These are phyloP conservation scores for Hibiscus tridactylites DNA, from an alignment of 345 rosid species.

Conservation along the genomic window DNA sequence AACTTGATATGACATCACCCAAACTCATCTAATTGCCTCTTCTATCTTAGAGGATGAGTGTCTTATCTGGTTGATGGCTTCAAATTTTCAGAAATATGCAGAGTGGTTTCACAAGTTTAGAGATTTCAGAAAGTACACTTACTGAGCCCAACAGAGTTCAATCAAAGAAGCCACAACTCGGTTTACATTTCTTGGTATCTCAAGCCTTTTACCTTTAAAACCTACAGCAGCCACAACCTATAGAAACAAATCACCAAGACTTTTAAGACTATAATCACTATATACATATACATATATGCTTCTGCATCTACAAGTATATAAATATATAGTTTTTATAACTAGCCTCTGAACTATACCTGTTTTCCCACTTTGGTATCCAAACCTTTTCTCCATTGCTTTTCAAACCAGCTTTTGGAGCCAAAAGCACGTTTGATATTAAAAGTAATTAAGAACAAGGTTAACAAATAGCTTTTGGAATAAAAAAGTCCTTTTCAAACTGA, in stretches of 20 bases:
- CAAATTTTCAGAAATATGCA: background rate
- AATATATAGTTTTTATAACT: too few relatives aligned
- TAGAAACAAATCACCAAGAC: slow-evolving; percentile 1
- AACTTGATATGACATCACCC: background rate
- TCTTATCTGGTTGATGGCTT: background rate
- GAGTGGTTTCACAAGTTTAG: background rate
- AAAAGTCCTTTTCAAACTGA: too few relatives aligned
- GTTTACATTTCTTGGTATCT: slow-evolving; percentile 37
- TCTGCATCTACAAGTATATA: background rate
- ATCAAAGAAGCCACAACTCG: slow-evolving; percentile 32
- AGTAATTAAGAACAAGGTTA: too few relatives aligned
- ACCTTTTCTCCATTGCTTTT: too few relatives aligned
- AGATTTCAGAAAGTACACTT: slow-evolving; percentile 12
- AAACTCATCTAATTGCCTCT: background rate
- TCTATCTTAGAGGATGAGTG: background rate
- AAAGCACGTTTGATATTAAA: too few relatives aligned
- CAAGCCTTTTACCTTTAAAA: slow-evolving; percentile 40
- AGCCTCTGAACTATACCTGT: too few relatives aligned
- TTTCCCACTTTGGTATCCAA: too few relatives aligned
- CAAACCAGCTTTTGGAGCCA: too few relatives aligned
- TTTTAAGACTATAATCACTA: too few relatives aligned
- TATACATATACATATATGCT: background rate
- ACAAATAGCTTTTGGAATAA: too few relatives aligned
- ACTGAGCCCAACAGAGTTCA: slow-evolving; percentile 43
- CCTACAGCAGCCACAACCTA: slow-evolving; percentile 52